phyloP scores from a whole-genome alignment of 306 rosid species.

The Benincasa hispida region DNA sequence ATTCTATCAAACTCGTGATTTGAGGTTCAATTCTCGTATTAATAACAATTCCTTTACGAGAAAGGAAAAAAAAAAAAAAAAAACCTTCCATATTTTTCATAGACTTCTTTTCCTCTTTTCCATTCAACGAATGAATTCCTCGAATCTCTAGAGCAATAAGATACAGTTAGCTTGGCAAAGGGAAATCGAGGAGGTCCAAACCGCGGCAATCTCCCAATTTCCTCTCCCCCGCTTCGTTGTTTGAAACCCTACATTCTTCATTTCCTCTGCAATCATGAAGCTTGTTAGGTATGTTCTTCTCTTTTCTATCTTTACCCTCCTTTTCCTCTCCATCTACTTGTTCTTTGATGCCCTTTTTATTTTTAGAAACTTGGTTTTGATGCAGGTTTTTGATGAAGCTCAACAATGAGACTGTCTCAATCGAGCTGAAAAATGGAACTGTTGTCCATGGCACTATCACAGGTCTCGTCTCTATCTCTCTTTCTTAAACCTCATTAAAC shows the following conservation, averaged over 20 bases:
- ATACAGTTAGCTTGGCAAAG: too few relatives aligned
- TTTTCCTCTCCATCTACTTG: neutral
- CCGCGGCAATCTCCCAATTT: neutral
- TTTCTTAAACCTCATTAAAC: neutral
- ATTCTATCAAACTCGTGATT: too few relatives aligned
- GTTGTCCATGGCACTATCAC: slow-evolving; percentile 78
- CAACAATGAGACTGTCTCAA: slow-evolving; percentile 88
- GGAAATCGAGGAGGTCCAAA: too few relatives aligned
- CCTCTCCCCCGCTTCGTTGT: neutral
- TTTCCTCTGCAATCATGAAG: slow-evolving; percentile 27
- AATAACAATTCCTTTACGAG: too few relatives aligned
- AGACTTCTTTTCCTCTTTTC: too few relatives aligned
- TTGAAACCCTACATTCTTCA: slow-evolving; percentile 1
- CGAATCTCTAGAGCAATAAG: too few relatives aligned
- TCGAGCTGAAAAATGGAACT: slow-evolving; percentile 89
- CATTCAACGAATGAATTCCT: too few relatives aligned
- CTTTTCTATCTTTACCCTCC: neutral
- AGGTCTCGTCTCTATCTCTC: slow-evolving; percentile 34
- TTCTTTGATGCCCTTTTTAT: neutral
- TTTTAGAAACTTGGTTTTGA: slow-evolving; percentile 6
- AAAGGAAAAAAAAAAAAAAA: too few relatives aligned
- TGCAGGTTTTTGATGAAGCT: slow-evolving; percentile 82
- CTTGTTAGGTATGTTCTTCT: slow-evolving; percentile 38
- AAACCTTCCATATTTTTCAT: too few relatives aligned
- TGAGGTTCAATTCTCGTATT: too few relatives aligned